phyloP scores from a whole-genome alignment of 257 asterid species.

The Anisodus acutangulus region DNA sequence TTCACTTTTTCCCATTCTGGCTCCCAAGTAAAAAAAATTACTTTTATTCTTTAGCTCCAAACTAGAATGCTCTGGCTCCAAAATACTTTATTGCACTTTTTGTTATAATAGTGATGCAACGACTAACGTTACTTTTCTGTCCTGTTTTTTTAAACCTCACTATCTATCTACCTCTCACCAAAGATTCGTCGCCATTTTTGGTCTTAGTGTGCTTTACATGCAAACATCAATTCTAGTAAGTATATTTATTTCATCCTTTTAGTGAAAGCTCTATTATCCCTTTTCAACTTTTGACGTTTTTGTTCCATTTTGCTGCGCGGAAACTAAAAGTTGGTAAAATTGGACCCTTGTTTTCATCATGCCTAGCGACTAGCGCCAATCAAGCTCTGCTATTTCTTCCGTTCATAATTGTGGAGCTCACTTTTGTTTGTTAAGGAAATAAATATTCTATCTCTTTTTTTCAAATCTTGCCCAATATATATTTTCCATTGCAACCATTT shows the following conservation, averaged over 20 bases:
- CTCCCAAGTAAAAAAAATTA: background rate
- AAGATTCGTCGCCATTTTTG: background rate
- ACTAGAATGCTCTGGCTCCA: no score
- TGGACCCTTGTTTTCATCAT: background rate
- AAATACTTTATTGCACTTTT: no score
- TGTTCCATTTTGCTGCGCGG: no score
- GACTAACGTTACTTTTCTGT: background rate
- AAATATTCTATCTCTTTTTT: background rate
- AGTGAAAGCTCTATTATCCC: background rate
- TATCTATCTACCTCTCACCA: background rate
- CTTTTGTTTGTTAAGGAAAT: background rate
- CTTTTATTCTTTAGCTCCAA: background rate
- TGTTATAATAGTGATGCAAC: background rate
- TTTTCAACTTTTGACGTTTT: background rate
- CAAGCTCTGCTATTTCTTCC: background rate
- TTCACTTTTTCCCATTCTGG: background rate
- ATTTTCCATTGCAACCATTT: background rate
- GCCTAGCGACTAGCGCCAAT: background rate
- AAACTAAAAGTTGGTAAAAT: background rate
- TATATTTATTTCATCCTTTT: background rate
- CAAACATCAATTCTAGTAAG: background rate
- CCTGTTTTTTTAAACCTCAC: background rate
- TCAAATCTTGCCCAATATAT: background rate
- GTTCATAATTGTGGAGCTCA: conserved; percentile 1
- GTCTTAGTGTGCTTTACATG: background rate